phyloP scores from a whole-genome alignment of 1,284 basidiomycete genomes.

The Cutaneotrichosporon sp. region DNA sequence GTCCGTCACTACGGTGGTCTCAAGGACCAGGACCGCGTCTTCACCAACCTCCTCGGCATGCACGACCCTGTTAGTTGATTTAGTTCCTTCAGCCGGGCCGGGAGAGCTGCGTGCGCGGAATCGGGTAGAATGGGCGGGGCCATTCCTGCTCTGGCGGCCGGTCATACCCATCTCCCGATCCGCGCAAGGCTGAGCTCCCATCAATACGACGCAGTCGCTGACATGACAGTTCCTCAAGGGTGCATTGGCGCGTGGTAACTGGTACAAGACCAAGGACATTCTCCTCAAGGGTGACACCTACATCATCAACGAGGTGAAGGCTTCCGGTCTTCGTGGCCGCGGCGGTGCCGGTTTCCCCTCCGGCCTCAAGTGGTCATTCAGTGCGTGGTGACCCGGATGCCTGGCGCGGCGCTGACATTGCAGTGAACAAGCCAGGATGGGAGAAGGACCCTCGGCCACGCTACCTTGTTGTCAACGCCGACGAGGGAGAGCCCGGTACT shows the following conservation, averaged over 20 bases:
- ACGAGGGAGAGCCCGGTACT: constrained; percentile 97
- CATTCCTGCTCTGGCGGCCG: not conserved
- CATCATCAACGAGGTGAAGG: constrained; percentile 95
- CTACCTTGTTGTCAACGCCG: constrained; percentile 96
- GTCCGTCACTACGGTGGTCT: constrained; percentile 82
- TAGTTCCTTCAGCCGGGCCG: too few relatives aligned
- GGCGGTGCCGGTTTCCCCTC: constrained; percentile 97
- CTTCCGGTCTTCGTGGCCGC: constrained; percentile 89
- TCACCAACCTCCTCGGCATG: not conserved
- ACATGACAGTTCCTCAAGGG: constrained; percentile 60
- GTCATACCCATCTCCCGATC: not conserved
- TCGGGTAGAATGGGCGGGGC: too few relatives aligned
- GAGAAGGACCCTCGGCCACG: constrained; percentile 87
- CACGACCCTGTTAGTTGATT: not conserved
- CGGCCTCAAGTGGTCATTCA: constrained; percentile 97
- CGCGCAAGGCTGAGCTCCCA: too few relatives aligned
- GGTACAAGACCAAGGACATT: constrained; percentile 97
- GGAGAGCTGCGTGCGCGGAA: too few relatives aligned
- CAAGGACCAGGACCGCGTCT: constrained; percentile 81
- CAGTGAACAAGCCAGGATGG: constrained; percentile 89
- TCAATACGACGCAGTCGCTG: too few relatives aligned
- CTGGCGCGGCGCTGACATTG: not conserved
- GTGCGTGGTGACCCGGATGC: constrained; percentile 51
- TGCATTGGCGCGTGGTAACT: constrained; percentile 86
- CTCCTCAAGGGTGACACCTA: constrained; percentile 68